These are phyloP conservation scores for Neurospora sp. DNA, from an alignment of 495 filamentous ascomycete species.

Conservation along the genomic window DNA sequence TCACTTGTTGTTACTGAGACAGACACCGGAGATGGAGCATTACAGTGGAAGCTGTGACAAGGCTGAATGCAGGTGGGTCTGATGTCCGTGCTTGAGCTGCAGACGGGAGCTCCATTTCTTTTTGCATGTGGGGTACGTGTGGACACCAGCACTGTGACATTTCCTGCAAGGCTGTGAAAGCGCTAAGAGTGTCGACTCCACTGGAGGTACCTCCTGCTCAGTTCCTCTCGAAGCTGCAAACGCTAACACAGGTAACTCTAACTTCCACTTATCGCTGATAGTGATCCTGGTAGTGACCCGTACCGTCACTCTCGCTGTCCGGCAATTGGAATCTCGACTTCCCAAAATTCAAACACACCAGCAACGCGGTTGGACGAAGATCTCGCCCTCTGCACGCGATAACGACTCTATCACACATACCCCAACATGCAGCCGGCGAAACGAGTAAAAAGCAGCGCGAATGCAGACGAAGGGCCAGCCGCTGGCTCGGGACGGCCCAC, in stretches of 20 bases:
- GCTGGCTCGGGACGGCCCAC: conserved; percentile 29
- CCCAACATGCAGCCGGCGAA: conserved; percentile 39
- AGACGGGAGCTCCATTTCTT: not conserved
- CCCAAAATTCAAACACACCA: not conserved
- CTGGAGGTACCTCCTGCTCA: not conserved
- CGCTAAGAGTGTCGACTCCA: not conserved
- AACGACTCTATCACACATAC: not conserved
- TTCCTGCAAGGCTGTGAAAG: not conserved
- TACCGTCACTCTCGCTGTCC: not conserved
- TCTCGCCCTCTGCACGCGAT: conserved; percentile 8
- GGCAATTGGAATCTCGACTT: not conserved
- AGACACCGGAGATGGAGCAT: not conserved
- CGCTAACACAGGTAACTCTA: not conserved
- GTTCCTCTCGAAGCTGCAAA: not conserved
- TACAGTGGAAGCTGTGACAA: not conserved
- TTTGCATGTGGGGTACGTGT: not conserved
- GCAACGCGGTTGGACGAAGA: not conserved
- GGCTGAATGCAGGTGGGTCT: not conserved
- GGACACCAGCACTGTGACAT: not conserved
- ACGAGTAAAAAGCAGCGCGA: conserved; percentile 34
- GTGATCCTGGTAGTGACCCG: not conserved
- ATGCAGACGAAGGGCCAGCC: conserved; percentile 21
- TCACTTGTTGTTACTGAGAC: not conserved
- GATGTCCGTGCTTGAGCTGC: not conserved
- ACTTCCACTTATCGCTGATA: not conserved